A percentile compares a stretch with the other conserved stretches of the same genome.
These are phyloP conservation scores for Fusarium zealandicum DNA, from an alignment of 2,329 filamentous ascomycete species.

Conservation along the genomic window DNA sequence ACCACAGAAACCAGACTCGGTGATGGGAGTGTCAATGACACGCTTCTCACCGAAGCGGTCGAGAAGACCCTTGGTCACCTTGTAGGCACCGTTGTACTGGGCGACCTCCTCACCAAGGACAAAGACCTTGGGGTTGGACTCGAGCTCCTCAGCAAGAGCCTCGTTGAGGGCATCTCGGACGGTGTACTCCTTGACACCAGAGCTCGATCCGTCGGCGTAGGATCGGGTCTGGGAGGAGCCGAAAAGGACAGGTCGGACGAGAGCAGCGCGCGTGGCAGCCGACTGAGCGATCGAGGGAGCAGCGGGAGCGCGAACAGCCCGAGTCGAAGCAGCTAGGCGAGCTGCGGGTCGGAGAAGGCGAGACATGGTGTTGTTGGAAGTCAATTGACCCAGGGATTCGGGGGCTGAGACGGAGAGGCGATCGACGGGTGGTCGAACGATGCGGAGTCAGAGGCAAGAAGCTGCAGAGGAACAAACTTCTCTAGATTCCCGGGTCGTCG, in stretches of 20 bases:
- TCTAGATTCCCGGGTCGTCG: slow-evolving; percentile 40
- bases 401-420: slow-evolving; percentile 11
- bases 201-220: slow-evolving; percentile 59
- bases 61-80: slow-evolving; percentile 96
- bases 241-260: slow-evolving; percentile 49
- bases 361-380: slow-evolving; percentile 52
- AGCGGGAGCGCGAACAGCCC: slow-evolving; percentile 47
- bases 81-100: slow-evolving; percentile 99
- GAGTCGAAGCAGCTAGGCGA: slow-evolving; percentile 56
- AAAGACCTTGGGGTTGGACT: slow-evolving; percentile 93
- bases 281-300: slow-evolving; percentile 49
- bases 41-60: slow-evolving; percentile 97
- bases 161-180: slow-evolving; percentile 98
- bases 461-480: slow-evolving; percentile 34
- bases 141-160: slow-evolving; percentile 96
- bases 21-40: slow-evolving; percentile 98
- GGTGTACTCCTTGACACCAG: slow-evolving; percentile 86
- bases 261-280: slow-evolving; percentile 48
- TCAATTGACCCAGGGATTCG: slow-evolving; percentile 37
- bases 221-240: slow-evolving; percentile 57
- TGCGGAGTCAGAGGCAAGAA: slow-evolving; percentile 28
- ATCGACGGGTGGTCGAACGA: slow-evolving; percentile 19
- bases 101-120: slow-evolving; percentile 97
- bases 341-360: slow-evolving; percentile 60
- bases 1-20: slow-evolving; percentile 93